Percentiles rank a stretch among this genome's conserved stretches.
Conservation (phyloP, 2,329 filamentous ascomycete genomes). For the Aulographum hederae region DNA sequence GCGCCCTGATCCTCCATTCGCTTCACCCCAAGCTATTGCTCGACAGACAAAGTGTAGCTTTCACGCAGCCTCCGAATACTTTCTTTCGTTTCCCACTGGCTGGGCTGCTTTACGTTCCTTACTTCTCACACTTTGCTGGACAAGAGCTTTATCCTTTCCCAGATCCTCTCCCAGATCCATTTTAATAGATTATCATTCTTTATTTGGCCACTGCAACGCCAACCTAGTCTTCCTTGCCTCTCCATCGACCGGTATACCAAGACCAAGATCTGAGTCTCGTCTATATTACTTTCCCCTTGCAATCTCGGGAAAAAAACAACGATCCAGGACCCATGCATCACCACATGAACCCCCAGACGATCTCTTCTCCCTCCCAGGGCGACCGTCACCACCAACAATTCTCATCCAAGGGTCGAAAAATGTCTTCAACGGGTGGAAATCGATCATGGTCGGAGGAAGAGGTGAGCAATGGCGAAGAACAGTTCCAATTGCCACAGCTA, state of each 20-base stretch:
- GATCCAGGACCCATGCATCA: neutral
- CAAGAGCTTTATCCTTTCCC: slow-evolving; percentile 10
- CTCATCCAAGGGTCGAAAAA: slow-evolving; percentile 47
- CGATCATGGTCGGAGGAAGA: slow-evolving; percentile 76
- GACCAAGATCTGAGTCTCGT: neutral
- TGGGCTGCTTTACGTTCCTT: slow-evolving; percentile 36
- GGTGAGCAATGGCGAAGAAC: slow-evolving; percentile 30
- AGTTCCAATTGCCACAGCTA: neutral
- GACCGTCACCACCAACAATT: slow-evolving; percentile 39
- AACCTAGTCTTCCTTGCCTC: no score
- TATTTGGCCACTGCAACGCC: neutral
- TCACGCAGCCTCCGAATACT: slow-evolving; percentile 24
- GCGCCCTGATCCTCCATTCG: no score
- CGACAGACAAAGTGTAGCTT: no score
- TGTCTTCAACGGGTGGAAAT: slow-evolving; percentile 53
- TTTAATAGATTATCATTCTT: neutral
- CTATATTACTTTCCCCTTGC: neutral
- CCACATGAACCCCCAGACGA: slow-evolving; percentile 3
- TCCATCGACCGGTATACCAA: no score
- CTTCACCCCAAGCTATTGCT: no score
- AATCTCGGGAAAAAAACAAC: neutral
- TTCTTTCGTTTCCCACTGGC: slow-evolving; percentile 34
- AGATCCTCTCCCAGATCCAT: neutral
- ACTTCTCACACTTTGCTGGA: slow-evolving; percentile 21
- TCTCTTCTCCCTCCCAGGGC: slow-evolving; percentile 17